These are phyloP conservation scores for Syzygium syzygioides DNA, from an alignment of 441 rosid species.

Conservation along the genomic window DNA sequence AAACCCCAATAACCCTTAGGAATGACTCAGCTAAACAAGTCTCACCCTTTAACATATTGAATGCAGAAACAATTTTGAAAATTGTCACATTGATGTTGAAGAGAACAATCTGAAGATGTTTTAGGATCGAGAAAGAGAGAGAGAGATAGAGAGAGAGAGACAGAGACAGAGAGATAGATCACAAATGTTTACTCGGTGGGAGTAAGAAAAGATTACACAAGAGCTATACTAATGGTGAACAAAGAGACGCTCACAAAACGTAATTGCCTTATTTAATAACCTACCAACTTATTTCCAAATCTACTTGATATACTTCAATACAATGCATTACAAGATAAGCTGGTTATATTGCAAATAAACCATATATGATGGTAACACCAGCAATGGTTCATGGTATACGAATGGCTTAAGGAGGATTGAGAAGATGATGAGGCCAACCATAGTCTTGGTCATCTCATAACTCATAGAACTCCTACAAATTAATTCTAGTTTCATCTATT, in stretches of 20 bases:
- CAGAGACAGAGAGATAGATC: background rate
- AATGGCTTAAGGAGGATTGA: background rate
- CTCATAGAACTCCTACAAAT: background rate
- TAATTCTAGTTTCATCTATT: background rate
- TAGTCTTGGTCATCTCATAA: background rate
- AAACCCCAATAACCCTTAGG: background rate
- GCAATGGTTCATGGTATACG: background rate
- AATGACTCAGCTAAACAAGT: background rate
- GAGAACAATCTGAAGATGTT: background rate
- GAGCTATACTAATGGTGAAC: background rate
- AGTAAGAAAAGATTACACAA: background rate
- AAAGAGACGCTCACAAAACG: background rate
- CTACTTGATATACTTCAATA: background rate
- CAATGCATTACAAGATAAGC: background rate
- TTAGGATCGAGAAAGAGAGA: background rate
- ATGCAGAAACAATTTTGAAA: background rate
- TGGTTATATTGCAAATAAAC: background rate
- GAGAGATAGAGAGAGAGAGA: background rate
- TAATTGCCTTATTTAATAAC: background rate
- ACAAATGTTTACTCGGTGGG: background rate
- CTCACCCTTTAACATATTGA: background rate
- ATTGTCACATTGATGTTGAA: background rate
- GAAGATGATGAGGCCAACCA: background rate
- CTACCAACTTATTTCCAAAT: background rate
- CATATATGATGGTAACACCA: background rate